These are phyloP conservation scores for Tuber calosporum DNA, from an alignment of 495 filamentous ascomycete species.

Conservation along the genomic window DNA sequence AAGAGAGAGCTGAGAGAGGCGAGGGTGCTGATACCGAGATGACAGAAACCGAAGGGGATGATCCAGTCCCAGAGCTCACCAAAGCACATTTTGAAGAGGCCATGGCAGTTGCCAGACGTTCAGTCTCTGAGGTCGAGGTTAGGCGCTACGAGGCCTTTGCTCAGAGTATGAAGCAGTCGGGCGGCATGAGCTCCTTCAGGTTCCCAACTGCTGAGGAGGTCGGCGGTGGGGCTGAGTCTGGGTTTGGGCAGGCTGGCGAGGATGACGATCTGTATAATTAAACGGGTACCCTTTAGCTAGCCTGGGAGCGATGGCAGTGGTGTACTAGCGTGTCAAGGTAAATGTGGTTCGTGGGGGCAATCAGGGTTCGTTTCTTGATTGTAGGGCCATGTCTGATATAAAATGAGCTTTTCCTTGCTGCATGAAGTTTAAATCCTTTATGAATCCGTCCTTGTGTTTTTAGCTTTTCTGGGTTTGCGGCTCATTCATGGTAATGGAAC, in stretches of 20 bases:
- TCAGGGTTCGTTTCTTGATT: not conserved
- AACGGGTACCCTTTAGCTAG: slow-evolving; percentile 27
- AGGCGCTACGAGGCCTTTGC: slow-evolving; percentile 96
- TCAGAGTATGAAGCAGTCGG: slow-evolving; percentile 96
- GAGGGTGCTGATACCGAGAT: slow-evolving; percentile 72
- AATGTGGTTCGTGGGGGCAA: not conserved
- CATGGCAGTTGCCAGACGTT: slow-evolving; percentile 85
- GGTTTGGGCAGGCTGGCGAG: slow-evolving; percentile 76
- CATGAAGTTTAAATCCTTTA: not conserved
- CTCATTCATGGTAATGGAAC: not conserved
- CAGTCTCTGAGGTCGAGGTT: slow-evolving; percentile 93
- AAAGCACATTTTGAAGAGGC: slow-evolving; percentile 96
- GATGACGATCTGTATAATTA: slow-evolving; percentile 74
- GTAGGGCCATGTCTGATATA: not conserved
- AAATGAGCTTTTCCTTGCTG: not conserved
- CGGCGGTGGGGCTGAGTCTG: slow-evolving; percentile 50
- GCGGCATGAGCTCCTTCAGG: slow-evolving; percentile 91
- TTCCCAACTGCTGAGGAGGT: slow-evolving; percentile 72
- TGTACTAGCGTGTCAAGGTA: not conserved
- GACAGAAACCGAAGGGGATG: slow-evolving; percentile 70
- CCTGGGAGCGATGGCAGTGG: not conserved
- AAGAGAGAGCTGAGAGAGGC: slow-evolving; percentile 80
- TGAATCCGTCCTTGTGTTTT: not conserved
- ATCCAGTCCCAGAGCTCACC: slow-evolving; percentile 93
- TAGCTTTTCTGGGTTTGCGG: not conserved